Evolutionary conservation across 768 basidiomycete genomes (phyloP), one percentile per base, ranked within the genome.

Genomic region (Boletus reticuloceps): DNA sequence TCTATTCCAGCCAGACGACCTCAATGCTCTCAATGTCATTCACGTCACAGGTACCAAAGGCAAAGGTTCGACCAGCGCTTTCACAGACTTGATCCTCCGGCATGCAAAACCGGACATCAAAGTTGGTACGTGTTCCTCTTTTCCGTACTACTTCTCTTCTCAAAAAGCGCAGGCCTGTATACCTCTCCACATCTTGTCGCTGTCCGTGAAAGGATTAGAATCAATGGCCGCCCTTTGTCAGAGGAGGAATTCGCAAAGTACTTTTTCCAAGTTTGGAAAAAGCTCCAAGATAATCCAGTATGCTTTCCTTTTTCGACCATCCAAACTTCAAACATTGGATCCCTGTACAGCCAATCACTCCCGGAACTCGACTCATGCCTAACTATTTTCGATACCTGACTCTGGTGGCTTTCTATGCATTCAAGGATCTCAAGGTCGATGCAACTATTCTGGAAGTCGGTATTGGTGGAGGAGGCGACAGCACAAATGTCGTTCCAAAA

Each of bases 1-100:
- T 54, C 31, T 16, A 10, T 38, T 41, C 43, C 63, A 97, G 94
- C 81, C 89, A 40, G 77, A 83, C 54, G 87, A 95, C 59, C 79
- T 99, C 41, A 94, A 98, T 68, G 73, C 75, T 22, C 77, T 99
- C 51, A 96, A 98, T 70, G 93, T 96, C 54, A 83, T 98, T 45
- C 96, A 99, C 75, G 85, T 99, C 61, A 95, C 96, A 10, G 96
- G 96, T 5, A 98, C 97, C 5, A 99, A 99, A 74, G 96, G 96
- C 34, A 99, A 99, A 70, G 96, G 96, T 8, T 98, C 96, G 4
- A 94, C 97, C 1, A 92, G 91, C 60, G 96, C 97, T 9, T 98
- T 98, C 64, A 82, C 84, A 5, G 89, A 94, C 63, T 91, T 89
- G 11, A 86, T 98, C 50, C 76, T 98, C 47, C 82, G 91, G n/a